phyloP scores from a whole-genome alignment of 2,329 filamentous ascomycete genomes.

The Diaporthe sp. region DNA sequence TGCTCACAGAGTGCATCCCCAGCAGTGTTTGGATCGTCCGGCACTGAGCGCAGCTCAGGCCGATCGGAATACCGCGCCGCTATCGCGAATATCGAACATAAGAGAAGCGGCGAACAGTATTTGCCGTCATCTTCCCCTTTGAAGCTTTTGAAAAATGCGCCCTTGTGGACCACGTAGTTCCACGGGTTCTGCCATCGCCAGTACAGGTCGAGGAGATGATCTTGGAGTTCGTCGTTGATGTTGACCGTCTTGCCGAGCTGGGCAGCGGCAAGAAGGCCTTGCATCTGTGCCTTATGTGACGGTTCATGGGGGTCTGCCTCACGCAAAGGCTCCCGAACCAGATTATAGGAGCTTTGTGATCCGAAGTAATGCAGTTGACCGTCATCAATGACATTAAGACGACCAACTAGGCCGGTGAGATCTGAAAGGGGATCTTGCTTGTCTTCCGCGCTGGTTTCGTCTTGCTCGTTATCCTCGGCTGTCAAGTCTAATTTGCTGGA shows the following conservation, averaged over 20 bases:
- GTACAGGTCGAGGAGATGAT: constrained; percentile 41
- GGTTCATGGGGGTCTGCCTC: neutral
- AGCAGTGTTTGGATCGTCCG: constrained; percentile 38
- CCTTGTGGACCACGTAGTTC: constrained; percentile 41
- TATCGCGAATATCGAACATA: constrained; percentile 39
- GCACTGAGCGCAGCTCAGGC: constrained; percentile 36
- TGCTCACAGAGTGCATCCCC: constrained; percentile 38
- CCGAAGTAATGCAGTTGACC: constrained; percentile 42
- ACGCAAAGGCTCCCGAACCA: constrained; percentile 25
- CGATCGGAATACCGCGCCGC: constrained; percentile 40
- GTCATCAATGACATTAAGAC: constrained; percentile 34
- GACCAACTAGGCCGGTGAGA: constrained; percentile 35
- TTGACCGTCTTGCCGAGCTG: constrained; percentile 32
- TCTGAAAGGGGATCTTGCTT: constrained; percentile 34
- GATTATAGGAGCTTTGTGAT: constrained; percentile 40
- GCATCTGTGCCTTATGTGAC: neutral
- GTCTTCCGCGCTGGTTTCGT: neutral
- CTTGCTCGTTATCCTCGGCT: neutral
- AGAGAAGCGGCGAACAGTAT: constrained; percentile 39
- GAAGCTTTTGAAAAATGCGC: constrained; percentile 36
- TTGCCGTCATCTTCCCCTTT: constrained; percentile 25
- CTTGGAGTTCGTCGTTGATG: constrained; percentile 38
- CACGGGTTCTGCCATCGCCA: constrained; percentile 44
- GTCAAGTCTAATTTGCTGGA: neutral
- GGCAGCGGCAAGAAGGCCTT: constrained; percentile 32